phyloP scores from a whole-genome alignment of 1,139 yeast genomes.

The Geotrichum reessii region DNA sequence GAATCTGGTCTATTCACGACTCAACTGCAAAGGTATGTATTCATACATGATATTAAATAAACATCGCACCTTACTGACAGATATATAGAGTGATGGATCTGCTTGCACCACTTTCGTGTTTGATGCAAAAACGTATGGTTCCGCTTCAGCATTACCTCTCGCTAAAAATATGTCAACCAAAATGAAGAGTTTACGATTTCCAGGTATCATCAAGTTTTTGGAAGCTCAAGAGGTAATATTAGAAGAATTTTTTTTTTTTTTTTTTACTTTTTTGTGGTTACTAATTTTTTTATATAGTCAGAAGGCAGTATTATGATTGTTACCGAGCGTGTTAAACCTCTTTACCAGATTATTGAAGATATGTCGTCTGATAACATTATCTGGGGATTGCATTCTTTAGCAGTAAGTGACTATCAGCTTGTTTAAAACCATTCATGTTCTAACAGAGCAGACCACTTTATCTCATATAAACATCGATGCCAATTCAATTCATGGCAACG shows the following conservation, averaged over 20 bases:
- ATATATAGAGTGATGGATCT: conserved; percentile 36
- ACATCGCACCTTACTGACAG: background rate
- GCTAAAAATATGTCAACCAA: conserved; percentile 64
- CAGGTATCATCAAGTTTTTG: conserved; percentile 64
- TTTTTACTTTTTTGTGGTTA: too few relatives aligned
- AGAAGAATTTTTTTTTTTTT: too few relatives aligned
- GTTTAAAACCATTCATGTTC: background rate
- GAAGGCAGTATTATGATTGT: conserved; percentile 48
- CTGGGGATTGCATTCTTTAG: conserved; percentile 50
- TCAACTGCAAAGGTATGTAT: conserved; percentile 37
- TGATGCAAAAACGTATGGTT: conserved; percentile 43
- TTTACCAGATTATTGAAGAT: conserved; percentile 33
- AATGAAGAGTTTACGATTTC: conserved; percentile 64
- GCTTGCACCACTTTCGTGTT: conserved; percentile 57
- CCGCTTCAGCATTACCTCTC: conserved; percentile 39
- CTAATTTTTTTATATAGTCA: conserved; percentile 30
- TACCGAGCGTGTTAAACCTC: conserved; percentile 71
- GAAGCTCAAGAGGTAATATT: conserved; percentile 53
- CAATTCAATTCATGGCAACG: conserved; percentile 53
- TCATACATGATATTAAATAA: background rate
- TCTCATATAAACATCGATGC: conserved; percentile 61
- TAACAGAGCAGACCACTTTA: conserved; percentile 41
- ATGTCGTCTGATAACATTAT: conserved; percentile 38
- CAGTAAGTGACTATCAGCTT: conserved; percentile 10
- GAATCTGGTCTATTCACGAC: conserved; percentile 47